Conservation (phyloP, 2,329 filamentous ascomycete genomes). For the Sporothrix dimorphospora region DNA sequence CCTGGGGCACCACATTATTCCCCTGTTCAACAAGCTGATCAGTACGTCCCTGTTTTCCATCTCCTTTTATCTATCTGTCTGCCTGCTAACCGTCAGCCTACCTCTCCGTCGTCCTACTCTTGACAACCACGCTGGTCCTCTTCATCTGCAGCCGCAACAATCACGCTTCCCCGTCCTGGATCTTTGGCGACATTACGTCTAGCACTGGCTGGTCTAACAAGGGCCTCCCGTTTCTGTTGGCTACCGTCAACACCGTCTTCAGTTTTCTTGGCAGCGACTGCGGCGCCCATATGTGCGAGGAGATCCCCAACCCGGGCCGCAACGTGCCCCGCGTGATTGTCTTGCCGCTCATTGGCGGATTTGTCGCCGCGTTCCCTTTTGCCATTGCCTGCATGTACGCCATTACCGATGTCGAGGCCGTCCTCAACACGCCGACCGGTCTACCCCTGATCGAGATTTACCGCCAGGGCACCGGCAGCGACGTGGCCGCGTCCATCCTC, state of each 20-base stretch:
- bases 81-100: not conserved
- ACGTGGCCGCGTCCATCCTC: slow-evolving; percentile 22
- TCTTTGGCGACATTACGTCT: slow-evolving; percentile 25
- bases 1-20: slow-evolving; percentile 27
- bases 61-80: too few species aligned
- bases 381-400: slow-evolving; percentile 30
- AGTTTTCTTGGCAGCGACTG: slow-evolving; percentile 30
- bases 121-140: slow-evolving; percentile 59
- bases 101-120: slow-evolving; percentile 59
- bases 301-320: slow-evolving; percentile 30
- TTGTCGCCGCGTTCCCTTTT: slow-evolving; percentile 29
- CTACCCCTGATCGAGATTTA: slow-evolving; percentile 32
- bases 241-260: slow-evolving; percentile 28
- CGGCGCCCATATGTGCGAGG: slow-evolving; percentile 30
- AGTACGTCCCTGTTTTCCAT: not conserved
- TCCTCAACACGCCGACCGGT: slow-evolving; percentile 28
- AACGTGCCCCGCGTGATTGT: slow-evolving; percentile 30
- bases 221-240: slow-evolving; percentile 26
- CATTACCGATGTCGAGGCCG: slow-evolving; percentile 25
- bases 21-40: slow-evolving; percentile 28
- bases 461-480: slow-evolving; percentile 27
- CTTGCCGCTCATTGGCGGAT: slow-evolving; percentile 22
- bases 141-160: slow-evolving; percentile 26
- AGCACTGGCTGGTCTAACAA: slow-evolving; percentile 29
- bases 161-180: slow-evolving; percentile 25